These are phyloP conservation scores for Nissolia schottii DNA, from an alignment of 306 rosid species.

Conservation along the genomic window DNA sequence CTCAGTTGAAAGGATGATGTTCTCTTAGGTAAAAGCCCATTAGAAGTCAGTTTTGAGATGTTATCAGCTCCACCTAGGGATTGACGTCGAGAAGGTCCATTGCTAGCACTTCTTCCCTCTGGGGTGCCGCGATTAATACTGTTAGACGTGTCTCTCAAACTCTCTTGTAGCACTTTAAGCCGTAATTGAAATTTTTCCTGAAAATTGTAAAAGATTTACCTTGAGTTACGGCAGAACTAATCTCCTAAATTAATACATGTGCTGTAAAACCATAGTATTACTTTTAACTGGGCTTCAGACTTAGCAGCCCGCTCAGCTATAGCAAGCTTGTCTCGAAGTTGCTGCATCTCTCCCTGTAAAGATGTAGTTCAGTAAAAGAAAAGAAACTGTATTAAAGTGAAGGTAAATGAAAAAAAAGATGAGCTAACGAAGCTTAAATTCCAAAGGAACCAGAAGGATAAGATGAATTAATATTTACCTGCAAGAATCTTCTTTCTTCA, in stretches of 20 bases:
- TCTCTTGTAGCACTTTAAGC: constrained; percentile 93
- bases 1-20: constrained; percentile 65
- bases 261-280: constrained; percentile 51
- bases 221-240: constrained; percentile 38
- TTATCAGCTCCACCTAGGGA: constrained; percentile 97
- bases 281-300: constrained; percentile 94
- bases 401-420: background rate
- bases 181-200: constrained; percentile 92
- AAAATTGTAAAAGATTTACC: constrained; percentile 29
- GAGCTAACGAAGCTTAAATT: background rate
- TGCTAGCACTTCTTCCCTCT: constrained; percentile 76
- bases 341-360: constrained; percentile 97
- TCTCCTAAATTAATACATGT: constrained; percentile 35
- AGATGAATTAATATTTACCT: constrained; percentile 38
- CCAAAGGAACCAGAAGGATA: constrained; percentile 4
- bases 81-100: constrained; percentile 95
- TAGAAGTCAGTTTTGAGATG: constrained; percentile 62
- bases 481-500: constrained; percentile 91
- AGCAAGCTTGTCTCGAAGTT: constrained; percentile 92
- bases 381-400: constrained; percentile 5
- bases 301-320: constrained; percentile 81
- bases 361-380: constrained; percentile 23
- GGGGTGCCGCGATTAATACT: constrained; percentile 64
- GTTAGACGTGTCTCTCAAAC: constrained; percentile 76
- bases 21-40: constrained; percentile 84